These are phyloP conservation scores for Fusarium citri DNA, from an alignment of 2,329 filamentous ascomycete species.

Conservation along the genomic window DNA sequence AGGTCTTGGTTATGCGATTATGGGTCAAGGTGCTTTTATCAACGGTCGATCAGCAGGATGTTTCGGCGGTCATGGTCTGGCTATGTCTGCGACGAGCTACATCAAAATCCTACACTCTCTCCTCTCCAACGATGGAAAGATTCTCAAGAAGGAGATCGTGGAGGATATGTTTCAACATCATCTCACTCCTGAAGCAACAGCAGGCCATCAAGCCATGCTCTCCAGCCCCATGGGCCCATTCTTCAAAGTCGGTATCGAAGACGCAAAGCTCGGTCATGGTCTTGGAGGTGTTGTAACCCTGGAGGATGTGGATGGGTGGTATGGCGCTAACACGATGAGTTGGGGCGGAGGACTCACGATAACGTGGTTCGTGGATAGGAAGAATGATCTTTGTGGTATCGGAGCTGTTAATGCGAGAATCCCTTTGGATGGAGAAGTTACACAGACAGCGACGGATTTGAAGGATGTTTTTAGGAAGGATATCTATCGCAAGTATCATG, in stretches of 20 bases:
- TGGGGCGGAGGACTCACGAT: slow-evolving; percentile 61
- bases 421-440: slow-evolving; percentile 44
- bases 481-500: slow-evolving; percentile 53
- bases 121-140: slow-evolving; percentile 59
- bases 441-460: slow-evolving; percentile 41
- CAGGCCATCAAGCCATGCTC: slow-evolving; percentile 46
- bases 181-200: slow-evolving; percentile 50
- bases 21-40: slow-evolving; percentile 50
- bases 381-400: slow-evolving; percentile 58
- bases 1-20: slow-evolving; percentile 49
- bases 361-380: slow-evolving; percentile 62
- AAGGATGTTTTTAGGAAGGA: slow-evolving; percentile 58
- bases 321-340: slow-evolving; percentile 56
- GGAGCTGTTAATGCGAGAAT: slow-evolving; percentile 55
- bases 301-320: slow-evolving; percentile 57
- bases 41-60: slow-evolving; percentile 52
- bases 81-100: slow-evolving; percentile 54
- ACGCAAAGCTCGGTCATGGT: slow-evolving; percentile 53
- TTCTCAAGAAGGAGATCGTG: slow-evolving; percentile 57
- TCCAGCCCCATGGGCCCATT: slow-evolving; percentile 49
- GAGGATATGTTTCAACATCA: slow-evolving; percentile 61
- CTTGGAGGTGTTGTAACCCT: slow-evolving; percentile 56
- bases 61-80: slow-evolving; percentile 60
- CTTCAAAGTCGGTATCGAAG: slow-evolving; percentile 52
- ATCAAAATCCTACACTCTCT: slow-evolving; percentile 59